phyloP scores from a whole-genome alignment of 352 stramenopile genomes.

The Lagenidium sp. region DNA sequence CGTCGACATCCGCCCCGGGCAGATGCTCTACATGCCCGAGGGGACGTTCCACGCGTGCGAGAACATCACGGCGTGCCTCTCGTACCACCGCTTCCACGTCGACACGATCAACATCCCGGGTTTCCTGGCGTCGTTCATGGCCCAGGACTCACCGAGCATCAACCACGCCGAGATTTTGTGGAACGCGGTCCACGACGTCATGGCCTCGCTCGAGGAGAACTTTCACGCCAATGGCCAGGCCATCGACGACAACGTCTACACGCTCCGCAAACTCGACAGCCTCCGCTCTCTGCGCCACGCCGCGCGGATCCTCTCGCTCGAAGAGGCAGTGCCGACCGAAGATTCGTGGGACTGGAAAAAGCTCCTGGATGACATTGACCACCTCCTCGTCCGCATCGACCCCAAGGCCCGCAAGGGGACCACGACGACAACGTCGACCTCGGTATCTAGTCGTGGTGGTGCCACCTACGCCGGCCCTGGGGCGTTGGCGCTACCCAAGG shows the following conservation, averaged over 20 bases:
- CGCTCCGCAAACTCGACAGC: constrained; percentile 57
- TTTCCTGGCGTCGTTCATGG: constrained; percentile 87
- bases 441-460: constrained; percentile 8
- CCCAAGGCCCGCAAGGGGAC: constrained; percentile 11
- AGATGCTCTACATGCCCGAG: constrained; percentile 92
- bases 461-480: background rate
- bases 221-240: constrained; percentile 43
- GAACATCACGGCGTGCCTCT: constrained; percentile 91
- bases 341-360: constrained; percentile 79
- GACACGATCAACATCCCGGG: constrained; percentile 87
- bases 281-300: constrained; percentile 53
- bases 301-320: constrained; percentile 49
- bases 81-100: constrained; percentile 92
- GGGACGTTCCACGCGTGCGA: constrained; percentile 89
- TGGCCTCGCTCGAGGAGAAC: constrained; percentile 77
- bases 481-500: background rate
- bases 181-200: constrained; percentile 87
- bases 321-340: constrained; percentile 55
- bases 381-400: constrained; percentile 51
- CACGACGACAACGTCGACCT: background rate
- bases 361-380: constrained; percentile 64
- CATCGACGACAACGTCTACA: constrained; percentile 28
- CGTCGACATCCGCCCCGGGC: constrained; percentile 82
- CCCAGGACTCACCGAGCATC: constrained; percentile 85
- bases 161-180: constrained; percentile 91